These are phyloP conservation scores for Thermothelomyces thermophilus DNA, from an alignment of 2,329 filamentous ascomycete species.

Conservation along the genomic window DNA sequence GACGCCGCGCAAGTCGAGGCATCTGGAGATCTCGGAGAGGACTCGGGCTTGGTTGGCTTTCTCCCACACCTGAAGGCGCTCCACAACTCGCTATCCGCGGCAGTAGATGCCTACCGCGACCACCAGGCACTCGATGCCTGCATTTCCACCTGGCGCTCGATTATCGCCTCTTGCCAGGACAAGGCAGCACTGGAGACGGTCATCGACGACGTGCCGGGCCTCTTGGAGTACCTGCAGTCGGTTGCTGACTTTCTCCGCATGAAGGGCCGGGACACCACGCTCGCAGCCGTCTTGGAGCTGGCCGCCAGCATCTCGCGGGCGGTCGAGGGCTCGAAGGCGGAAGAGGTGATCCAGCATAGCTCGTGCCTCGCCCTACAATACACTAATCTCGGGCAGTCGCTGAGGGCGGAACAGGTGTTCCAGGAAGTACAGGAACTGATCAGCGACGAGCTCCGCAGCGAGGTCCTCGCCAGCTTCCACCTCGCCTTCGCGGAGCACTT, in stretches of 20 bases:
- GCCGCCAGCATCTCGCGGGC: constrained; percentile 38
- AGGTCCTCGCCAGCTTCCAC: constrained; percentile 49
- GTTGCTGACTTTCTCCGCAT: constrained; percentile 46
- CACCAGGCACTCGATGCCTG: constrained; percentile 31
- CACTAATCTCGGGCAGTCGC: constrained; percentile 45
- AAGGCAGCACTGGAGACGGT: constrained; percentile 36
- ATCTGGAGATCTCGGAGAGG: constrained; percentile 37
- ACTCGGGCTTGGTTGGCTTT: constrained; percentile 38
- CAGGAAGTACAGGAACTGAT: constrained; percentile 49
- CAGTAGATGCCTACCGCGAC: constrained; percentile 36
- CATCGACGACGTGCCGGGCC: constrained; percentile 44
- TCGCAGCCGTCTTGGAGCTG: constrained; percentile 43
- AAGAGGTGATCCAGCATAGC: constrained; percentile 40
- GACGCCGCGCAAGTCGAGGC: constrained; percentile 33
- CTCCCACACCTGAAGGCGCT: constrained; percentile 44
- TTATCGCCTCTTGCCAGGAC: constrained; percentile 35
- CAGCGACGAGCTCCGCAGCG: constrained; percentile 31
- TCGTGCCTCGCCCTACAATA: constrained; percentile 47
- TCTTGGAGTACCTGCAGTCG: constrained; percentile 45
- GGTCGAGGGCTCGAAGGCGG: constrained; percentile 27
- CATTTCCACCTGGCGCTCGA: constrained; percentile 39
- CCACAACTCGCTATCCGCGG: constrained; percentile 38
- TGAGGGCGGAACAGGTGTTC: constrained; percentile 47
- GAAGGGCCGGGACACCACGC: constrained; percentile 41
- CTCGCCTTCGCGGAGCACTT: constrained; percentile 70